Evolutionary conservation across 2,329 filamentous ascomycete genomes (phyloP), one percentile per base, ranked within the genome.

Genomic region (Gliomastix tumulicola): DNA sequence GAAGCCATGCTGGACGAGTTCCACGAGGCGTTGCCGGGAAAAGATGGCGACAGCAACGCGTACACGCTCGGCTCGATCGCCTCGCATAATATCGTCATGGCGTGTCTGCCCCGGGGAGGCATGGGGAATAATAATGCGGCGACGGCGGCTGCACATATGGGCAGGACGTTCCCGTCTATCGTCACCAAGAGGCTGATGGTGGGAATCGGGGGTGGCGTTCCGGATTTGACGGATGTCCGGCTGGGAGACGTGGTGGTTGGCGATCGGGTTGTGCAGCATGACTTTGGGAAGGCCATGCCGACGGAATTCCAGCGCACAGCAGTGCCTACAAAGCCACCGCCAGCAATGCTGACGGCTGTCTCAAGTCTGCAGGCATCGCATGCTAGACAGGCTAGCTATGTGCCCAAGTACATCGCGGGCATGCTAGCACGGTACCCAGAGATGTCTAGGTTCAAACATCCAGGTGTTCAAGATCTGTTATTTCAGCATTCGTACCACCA

Each of bases 71-170:
- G 47, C 0, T 33, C 19, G 7, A 41, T 47, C 4, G 38, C 27
- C 4, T 12, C 30, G 4, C 47, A 49, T 30, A 47, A 48, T 10
- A 21, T 47, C 8, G 44, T 42, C 22, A 46, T 48, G 21, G 42
- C 41, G 7, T 41, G 38, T 5, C 25, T 48, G 9, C 44, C 46
- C 0, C 45, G 48, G 3, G 36, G 37, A 6, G 31, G 42, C 10
- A 43, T 46, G 7, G 42, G 47, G 2, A 43, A 34, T 3, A 41
- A 34, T n/a, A 43, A 39, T 12, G 59, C 60, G 8, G 45, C 57
- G 10, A 38, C 35, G 1, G 50, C 61, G 3, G 54, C 55, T 8
- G 42, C 43, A 30, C 47, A 58, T 32, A 55, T 63, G 51, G 33
- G 50, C 21, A 43, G 41, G 20, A 54, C 43, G 28, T 64, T 63